phyloP scores from a whole-genome alignment of 345 rosid genomes.

The Dimocarpus longan region DNA sequence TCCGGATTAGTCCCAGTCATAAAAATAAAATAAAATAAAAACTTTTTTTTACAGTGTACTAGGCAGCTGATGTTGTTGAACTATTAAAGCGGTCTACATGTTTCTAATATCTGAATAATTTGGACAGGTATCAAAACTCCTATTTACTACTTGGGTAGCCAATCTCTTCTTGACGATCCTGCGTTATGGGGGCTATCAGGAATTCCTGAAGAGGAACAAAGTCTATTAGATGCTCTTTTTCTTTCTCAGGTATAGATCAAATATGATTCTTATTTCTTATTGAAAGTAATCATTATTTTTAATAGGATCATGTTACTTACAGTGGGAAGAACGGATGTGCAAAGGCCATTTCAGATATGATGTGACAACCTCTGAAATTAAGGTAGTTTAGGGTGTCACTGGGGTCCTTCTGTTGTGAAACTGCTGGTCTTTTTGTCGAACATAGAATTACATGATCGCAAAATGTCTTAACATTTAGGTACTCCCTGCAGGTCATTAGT shows the following conservation, averaged over 20 bases:
- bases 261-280: not conserved
- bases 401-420: not conserved
- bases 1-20: too few relatives aligned
- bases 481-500: constrained; percentile 29
- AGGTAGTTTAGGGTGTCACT: constrained; percentile 25
- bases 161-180: constrained; percentile 23
- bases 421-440: not conserved
- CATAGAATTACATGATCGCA: not conserved
- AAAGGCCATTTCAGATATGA: constrained; percentile 35
- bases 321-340: constrained; percentile 47
- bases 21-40: too few relatives aligned
- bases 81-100: not conserved
- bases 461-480: constrained; percentile 7
- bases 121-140: constrained; percentile 33
- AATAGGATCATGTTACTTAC: constrained; percentile 19
- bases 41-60: not conserved
- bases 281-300: not conserved
- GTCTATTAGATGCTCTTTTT: constrained; percentile 37
- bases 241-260: constrained; percentile 34
- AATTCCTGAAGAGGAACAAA: constrained; percentile 32
- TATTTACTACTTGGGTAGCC: constrained; percentile 31
- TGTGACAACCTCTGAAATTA: constrained; percentile 35
- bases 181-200: constrained; percentile 9
- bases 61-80: not conserved
- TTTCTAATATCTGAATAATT: constrained; percentile 6